phyloP scores from a whole-genome alignment of 2,329 filamentous ascomycete genomes.

The Aureobasidium vineae region DNA sequence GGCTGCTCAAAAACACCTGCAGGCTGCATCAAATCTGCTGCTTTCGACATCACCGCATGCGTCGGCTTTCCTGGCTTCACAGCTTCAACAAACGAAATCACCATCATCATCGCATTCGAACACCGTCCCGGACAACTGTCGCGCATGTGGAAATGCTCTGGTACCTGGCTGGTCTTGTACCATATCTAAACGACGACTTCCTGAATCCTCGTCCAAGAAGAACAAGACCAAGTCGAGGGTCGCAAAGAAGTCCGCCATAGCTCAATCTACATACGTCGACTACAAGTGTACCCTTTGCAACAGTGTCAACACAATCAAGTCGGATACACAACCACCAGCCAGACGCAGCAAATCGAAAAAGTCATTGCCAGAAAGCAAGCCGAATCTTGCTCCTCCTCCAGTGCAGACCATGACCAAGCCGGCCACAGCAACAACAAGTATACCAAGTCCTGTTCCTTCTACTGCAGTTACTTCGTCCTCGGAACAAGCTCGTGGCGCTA shows the following conservation, averaged over 20 bases:
- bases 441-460: slow-evolving; percentile 4
- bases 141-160: slow-evolving; percentile 41
- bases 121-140: slow-evolving; percentile 31
- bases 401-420: neutral
- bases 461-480: neutral
- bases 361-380: neutral
- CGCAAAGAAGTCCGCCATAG: slow-evolving; percentile 3
- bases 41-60: slow-evolving; percentile 19
- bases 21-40: slow-evolving; percentile 18
- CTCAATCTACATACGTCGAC: slow-evolving; percentile 1
- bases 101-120: neutral
- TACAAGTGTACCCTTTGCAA: slow-evolving; percentile 19
- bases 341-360: neutral
- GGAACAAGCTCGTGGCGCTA: neutral
- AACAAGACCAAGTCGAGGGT: slow-evolving; percentile 10
- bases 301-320: neutral
- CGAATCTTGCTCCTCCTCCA: neutral
- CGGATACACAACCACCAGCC: neutral
- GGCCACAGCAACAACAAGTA: neutral
- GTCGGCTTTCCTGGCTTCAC: slow-evolving; percentile 27
- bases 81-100: neutral
- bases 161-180: slow-evolving; percentile 40
- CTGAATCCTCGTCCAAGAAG: neutral
- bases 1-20: slow-evolving; percentile 15
- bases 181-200: slow-evolving; percentile 22